Evolutionary conservation across 1,139 yeast species (phyloP).

Genomic region (Suhomyces bolitotheri): DNA sequence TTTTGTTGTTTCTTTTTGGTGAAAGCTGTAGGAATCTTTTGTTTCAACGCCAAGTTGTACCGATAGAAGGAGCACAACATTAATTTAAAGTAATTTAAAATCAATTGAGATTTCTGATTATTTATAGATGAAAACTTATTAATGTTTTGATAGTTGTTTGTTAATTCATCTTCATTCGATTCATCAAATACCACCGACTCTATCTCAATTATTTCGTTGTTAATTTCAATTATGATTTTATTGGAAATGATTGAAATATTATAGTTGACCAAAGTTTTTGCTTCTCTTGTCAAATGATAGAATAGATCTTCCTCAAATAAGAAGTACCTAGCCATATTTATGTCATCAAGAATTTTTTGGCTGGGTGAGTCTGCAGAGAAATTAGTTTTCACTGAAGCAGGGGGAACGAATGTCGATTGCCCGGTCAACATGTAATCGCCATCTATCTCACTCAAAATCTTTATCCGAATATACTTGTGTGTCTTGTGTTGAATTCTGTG

Average conservation of each 20-base stretch:
- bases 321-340: conserved; percentile 63
- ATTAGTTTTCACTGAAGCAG: conserved; percentile 12
- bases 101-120: conserved; percentile 52
- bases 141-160: conserved; percentile 31
- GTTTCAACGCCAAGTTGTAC: conserved; percentile 49
- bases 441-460: conserved; percentile 53
- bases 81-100: conserved; percentile 53
- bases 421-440: conserved; percentile 54
- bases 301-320: conserved; percentile 85
- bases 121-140: conserved; percentile 34
- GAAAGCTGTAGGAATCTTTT: conserved; percentile 48
- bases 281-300: conserved; percentile 73
- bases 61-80: conserved; percentile 63
- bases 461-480: conserved; percentile 50
- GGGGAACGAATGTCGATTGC: conserved; percentile 37
- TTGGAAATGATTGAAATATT: conserved; percentile 69
- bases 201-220: conserved; percentile 69
- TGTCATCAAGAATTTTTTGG: conserved; percentile 50
- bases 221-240: conserved; percentile 61
- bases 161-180: conserved; percentile 40
- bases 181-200: conserved; percentile 59
- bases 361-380: conserved; percentile 14
- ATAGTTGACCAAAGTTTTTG: conserved; percentile 67
- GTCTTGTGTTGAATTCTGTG: conserved; percentile 28
- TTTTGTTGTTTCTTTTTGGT: conserved; percentile 53